Evolutionary conservation across 2,329 filamentous ascomycete species (phyloP), one percentile per base, ranked within the genome.

Genomic region (Cladophialophora psammophila): DNA sequence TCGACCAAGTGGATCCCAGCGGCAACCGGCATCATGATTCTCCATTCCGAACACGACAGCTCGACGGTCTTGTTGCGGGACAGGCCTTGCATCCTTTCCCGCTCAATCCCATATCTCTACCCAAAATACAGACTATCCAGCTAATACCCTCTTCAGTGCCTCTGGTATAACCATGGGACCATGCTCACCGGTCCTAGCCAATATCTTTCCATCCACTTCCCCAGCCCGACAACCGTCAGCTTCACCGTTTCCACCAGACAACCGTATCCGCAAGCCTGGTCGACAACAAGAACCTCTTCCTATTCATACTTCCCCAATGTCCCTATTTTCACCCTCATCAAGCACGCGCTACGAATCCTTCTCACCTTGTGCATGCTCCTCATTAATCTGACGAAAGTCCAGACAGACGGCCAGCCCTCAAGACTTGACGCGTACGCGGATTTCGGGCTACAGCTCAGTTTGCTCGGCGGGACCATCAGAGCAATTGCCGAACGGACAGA

Each of bases 221-320:
- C 92, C 58, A 94, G 95, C 31, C 90, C 92, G 55, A 96, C 93
- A 2, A 97, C 95, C n/a, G 89, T 92, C 76, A 91, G 92, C 72
- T 98, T 94, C 84, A 96, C 91, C 35, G 92, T 97, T 64, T 95
- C 94, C 40, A 97, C 94, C 65, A 87, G 88, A 53, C 88, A 91
- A 12, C 75, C 40, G 32, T 77, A 77, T 9, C 85, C 81, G 15
- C 74, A 85, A 36, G 74, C 82, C 13, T 20, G 13, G 32, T 35
- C 31, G 36, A 38, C 9, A 35, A 45, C 31, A 7, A 10, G 26
- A 8, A 10, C 36, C 7, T 18, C 26, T 5, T 12, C n/a, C 13
- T 60, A 40, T 26, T 36, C 15, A 7, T 35, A 10, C 80, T 84
- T 12, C 81, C 78, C 64, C 20, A 53, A 60, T 20, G 7, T 61